Base-by-base conservation (phyloP, 1,284 basidiomycete genomes). In the Ustilago bromivora region DNA sequence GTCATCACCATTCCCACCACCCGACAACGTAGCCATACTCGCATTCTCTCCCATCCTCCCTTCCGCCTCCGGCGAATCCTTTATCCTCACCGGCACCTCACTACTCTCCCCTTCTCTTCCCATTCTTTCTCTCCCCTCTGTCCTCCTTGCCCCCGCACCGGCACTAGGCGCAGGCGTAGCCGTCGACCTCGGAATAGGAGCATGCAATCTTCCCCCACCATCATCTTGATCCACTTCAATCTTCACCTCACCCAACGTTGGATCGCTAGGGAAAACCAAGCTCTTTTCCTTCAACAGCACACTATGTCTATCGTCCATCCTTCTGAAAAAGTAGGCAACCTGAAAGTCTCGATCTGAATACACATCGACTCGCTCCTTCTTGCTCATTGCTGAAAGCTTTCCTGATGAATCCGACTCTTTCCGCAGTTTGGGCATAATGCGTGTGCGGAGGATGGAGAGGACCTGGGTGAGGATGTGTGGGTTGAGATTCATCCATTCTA, bases 261-360 rank as follows among this genome's bases (percentile, higher is more conserved):
- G 72, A 38, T 76, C 68, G 19, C 31, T 43, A 10, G 76, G 76
- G 35, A 78, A 74, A 11, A 71, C 51, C 19, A 76, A 60, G 23
- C 66, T 71, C 57, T 77, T 76, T 34, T 79, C 76, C 53, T 79
- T 73, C 67, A 87, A 76, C 28, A 88, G 64, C 8, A 88, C 87
- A 17, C 84, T 85, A 57, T 87, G 87, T 19, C 82, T 66, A 47
- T 84, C 76, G n/a, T 70, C 72, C 56, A 83, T 79, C 46, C 78
- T 72, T 17, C 85, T 79, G 69, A 88, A 87, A 69, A 86, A 87
- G 77, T 85, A 88, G 2, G 86, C 84, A 65, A 87, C 80, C 31
- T 84, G 83, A 52, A 82, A 87, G 61, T 82, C 82, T 28, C 65
- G 74, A 74, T 82, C 63, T 8, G 61, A 80, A 46, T 84, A 86